Conservation (phyloP, 805 yeast genomes). For the Cyberlindnera mississippiensis region DNA sequence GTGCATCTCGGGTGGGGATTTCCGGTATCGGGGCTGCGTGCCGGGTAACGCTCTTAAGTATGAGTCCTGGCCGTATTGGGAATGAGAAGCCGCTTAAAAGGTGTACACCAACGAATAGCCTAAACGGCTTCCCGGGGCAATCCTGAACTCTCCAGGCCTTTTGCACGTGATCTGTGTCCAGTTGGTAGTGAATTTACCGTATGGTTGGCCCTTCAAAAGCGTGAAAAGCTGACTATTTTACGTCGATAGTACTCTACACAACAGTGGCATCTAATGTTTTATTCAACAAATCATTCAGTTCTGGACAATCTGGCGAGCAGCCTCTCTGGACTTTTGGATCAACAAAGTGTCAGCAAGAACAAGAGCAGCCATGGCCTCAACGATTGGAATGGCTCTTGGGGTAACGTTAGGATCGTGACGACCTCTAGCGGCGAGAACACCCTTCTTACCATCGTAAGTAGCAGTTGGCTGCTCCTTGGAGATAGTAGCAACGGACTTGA, state of each 20-base stretch:
- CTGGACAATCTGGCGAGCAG: conserved; percentile 34
- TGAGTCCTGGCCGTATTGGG: no score
- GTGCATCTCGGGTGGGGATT: conserved; percentile 4
- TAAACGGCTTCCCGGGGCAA: background rate
- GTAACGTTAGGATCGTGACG: conserved; percentile 99
- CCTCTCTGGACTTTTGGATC: conserved; percentile 83
- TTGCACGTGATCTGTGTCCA: no score
- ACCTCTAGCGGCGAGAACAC: conserved; percentile 91
- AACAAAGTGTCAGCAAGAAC: conserved; percentile 83
- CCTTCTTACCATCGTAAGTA: conserved; percentile 82
- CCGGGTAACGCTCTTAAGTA: conserved; percentile 5
- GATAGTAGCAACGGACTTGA: conserved; percentile 97
- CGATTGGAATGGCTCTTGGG: conserved; percentile 97
- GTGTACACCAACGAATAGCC: no score
- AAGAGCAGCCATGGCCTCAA: conserved; percentile 97
- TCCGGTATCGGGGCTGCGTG: no score
- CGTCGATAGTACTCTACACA: no score
- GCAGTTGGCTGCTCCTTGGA: conserved; percentile 88
- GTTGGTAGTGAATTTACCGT: no score
- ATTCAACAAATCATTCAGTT: background rate
- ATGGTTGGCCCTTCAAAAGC: no score
- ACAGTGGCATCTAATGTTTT: no score
- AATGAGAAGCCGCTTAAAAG: no score
- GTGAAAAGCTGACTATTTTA: no score
- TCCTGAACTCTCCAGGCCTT: no score